These are phyloP conservation scores for Stachybotrys elegans DNA, from an alignment of 2,329 filamentous ascomycete genomes.

Conservation along the genomic window DNA sequence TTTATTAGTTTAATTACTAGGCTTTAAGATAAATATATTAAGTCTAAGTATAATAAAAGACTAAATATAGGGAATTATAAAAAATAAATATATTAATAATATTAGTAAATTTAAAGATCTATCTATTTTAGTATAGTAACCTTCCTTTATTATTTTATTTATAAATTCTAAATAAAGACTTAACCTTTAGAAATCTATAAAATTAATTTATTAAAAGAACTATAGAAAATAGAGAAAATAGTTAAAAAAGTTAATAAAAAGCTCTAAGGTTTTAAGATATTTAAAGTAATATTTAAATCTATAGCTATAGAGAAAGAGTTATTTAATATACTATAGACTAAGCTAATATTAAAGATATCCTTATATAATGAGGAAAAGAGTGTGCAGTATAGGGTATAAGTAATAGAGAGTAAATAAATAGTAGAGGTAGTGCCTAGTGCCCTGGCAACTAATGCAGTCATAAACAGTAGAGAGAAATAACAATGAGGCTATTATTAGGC, in stretches of 20 bases:
- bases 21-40: not conserved
- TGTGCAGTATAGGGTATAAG: not conserved
- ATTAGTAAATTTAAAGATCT: not conserved
- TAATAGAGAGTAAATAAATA: not conserved
- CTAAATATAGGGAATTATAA: not conserved
- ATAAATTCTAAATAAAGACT: not conserved
- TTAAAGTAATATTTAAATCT: not conserved
- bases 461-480: no score
- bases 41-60: not conserved
- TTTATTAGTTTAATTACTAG: not conserved
- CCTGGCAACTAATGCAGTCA: no score
- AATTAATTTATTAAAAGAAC: not conserved
- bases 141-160: conserved; percentile 1
- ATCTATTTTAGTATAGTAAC: conserved; percentile 1
- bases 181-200: not conserved
- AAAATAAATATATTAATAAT: not conserved
- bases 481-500: no score
- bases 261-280: not conserved
- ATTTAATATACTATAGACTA: not conserved
- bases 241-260: not conserved
- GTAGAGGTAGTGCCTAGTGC: no score
- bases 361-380: not conserved
- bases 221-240: conserved; percentile 4
- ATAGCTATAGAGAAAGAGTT: conserved; percentile 1
- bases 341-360: conserved; percentile 1